These are phyloP conservation scores for Zopfia rhizophila DNA, from an alignment of 2,329 filamentous ascomycete species.

Conservation along the genomic window DNA sequence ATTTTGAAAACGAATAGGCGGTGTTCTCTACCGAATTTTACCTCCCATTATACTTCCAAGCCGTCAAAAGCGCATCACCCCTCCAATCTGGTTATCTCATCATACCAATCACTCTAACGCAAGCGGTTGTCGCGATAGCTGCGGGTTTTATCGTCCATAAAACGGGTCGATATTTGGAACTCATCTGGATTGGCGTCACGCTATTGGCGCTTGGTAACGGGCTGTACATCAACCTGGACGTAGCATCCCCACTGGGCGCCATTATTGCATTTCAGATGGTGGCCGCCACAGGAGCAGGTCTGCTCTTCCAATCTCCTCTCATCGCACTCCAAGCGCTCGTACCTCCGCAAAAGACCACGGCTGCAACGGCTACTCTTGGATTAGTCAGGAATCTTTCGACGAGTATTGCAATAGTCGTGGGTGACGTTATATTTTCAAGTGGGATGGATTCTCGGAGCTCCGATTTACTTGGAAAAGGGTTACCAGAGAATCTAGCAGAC, in stretches of 20 bases:
- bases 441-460: slow-evolving; percentile 66
- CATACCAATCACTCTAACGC: slow-evolving; percentile 62
- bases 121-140: slow-evolving; percentile 53
- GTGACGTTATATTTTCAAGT: slow-evolving; percentile 58
- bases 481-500: slow-evolving; percentile 60
- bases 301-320: slow-evolving; percentile 62
- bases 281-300: slow-evolving; percentile 57
- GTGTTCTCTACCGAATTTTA: slow-evolving; percentile 74
- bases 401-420: slow-evolving; percentile 56
- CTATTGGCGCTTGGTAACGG: slow-evolving; percentile 25
- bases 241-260: slow-evolving; percentile 3
- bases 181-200: slow-evolving; percentile 25
- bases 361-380: slow-evolving; percentile 59
- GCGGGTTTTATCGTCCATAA: slow-evolving; percentile 55
- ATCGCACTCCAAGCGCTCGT: slow-evolving; percentile 63
- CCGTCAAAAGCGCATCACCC: slow-evolving; percentile 67
- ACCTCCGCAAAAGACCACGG: slow-evolving; percentile 56
- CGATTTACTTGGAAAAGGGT: slow-evolving; percentile 55
- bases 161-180: slow-evolving; percentile 44
- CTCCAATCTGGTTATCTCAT: slow-evolving; percentile 67
- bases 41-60: slow-evolving; percentile 76
- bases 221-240: slow-evolving; percentile 22
- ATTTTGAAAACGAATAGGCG: slow-evolving; percentile 52
- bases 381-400: slow-evolving; percentile 54
- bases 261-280: slow-evolving; percentile 60